Evolutionary conservation across 495 filamentous ascomycete species (phyloP), one percentile per base, ranked within the genome.

Genomic region (Polyplosphaeria fusca): DNA sequence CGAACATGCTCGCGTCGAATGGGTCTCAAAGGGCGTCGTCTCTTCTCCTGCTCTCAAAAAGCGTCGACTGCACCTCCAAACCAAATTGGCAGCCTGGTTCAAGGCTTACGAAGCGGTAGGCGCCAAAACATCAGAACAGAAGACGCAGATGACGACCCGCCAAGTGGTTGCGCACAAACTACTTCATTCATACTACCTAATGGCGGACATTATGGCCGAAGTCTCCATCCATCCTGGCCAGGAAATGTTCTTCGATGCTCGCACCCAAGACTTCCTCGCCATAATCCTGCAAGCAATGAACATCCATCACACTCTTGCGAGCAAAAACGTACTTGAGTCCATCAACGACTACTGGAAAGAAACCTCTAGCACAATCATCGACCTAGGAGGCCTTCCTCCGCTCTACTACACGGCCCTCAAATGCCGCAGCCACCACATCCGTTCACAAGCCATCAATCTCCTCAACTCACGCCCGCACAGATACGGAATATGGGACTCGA

Each of bases 381-480:
- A 59, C 40, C 27, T 51, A 9, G 55, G 55, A n/a, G 51, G 55
- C 46, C 75, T 81, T 7, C 70, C 75, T 7, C 77, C 78, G 0
- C 59, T 83, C 5, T 83, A 79, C 54, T 80, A 72, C 64, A 72
- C 73, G 0, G 77, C 76, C 0, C 49, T 79, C 16, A 81, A 82
- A 55, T 85, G 81, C 48, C 79, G 79, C 14, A 69, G 75, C n/a
- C 71, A 63, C 16, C 60, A 56, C 1, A 66, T 82, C 25, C 64
- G 80, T 35, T 59, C 64, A 2, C 66, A 74, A 7, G 79, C 79
- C 0, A 62, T 82, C 13, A 26, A 45, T 12, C 56, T 78, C 9
- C 58, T 85, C 13, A 46, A 56, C 16, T 40, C 49, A 0, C 53
- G 65, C 5, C 57, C 67, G 4, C 78, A 82, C 58, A 71, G 75